These are phyloP conservation scores for Cucurbita argyrosperma DNA, from an alignment of 306 rosid species.

Conservation along the genomic window DNA sequence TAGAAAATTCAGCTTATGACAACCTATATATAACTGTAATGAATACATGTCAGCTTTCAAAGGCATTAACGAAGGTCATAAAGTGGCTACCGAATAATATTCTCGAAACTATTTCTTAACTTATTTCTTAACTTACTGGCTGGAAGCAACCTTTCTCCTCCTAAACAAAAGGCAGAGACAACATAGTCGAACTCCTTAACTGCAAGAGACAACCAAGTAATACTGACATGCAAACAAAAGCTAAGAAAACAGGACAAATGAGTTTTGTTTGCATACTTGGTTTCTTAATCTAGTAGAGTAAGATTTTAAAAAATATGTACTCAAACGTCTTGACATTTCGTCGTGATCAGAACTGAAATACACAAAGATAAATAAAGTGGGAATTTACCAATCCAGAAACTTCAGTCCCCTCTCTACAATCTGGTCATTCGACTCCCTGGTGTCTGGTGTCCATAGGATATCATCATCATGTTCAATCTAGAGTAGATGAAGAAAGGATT, in stretches of 20 bases:
- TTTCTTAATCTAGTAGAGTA: background rate
- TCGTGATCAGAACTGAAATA: too few species aligned
- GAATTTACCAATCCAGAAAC: slow-evolving; percentile 61
- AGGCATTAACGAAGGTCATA: background rate
- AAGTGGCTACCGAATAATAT: background rate
- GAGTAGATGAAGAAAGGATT: slow-evolving; percentile 12
- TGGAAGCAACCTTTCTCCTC: background rate
- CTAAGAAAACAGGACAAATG: background rate
- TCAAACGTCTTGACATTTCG: background rate
- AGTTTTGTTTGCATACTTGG: background rate
- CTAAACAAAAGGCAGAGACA: background rate
- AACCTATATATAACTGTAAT: background rate
- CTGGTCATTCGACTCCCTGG: slow-evolving; percentile 59
- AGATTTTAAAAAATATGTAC: background rate
- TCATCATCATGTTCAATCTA: slow-evolving; percentile 75
- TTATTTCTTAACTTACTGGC: background rate
- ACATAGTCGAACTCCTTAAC: background rate
- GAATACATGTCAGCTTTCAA: background rate
- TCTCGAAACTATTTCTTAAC: background rate
- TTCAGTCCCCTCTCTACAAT: slow-evolving; percentile 70
- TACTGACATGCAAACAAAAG: background rate
- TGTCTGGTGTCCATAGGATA: slow-evolving; percentile 60
- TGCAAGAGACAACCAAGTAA: background rate
- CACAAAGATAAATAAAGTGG: background rate
- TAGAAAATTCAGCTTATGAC: background rate